phyloP scores from a whole-genome alignment of 2,329 filamentous ascomycete genomes.

The Monilinia laxa region DNA sequence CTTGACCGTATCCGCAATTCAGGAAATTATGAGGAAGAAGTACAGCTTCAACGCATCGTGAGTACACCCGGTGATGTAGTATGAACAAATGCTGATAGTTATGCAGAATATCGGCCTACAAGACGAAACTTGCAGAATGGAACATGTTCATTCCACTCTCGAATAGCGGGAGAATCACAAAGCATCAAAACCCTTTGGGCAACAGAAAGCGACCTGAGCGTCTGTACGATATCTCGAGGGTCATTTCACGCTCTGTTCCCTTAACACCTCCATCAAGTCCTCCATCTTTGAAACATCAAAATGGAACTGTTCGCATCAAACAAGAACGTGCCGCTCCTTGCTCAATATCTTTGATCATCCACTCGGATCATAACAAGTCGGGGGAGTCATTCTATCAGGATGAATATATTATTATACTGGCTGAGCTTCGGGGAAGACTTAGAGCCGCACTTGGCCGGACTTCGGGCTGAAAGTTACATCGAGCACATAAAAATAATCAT shows the following conservation, averaged over 20 bases:
- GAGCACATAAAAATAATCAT: neutral
- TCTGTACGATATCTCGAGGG: neutral
- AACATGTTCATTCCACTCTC: conserved; percentile 20
- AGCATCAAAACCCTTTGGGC: conserved; percentile 7
- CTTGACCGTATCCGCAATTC: conserved; percentile 17
- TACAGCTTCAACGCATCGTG: conserved; percentile 17
- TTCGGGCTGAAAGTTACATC: conserved; percentile 8
- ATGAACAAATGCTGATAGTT: conserved; percentile 6
- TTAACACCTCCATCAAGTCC: conserved; percentile 20
- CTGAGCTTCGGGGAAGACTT: conserved; percentile 18
- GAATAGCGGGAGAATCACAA: conserved; percentile 3
- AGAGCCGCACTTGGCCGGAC: conserved; percentile 15
- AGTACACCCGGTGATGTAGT: neutral
- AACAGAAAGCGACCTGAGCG: conserved; percentile 12
- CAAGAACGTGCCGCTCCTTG: neutral
- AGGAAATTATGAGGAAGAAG: conserved; percentile 23
- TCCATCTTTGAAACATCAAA: neutral
- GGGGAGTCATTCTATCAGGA: conserved; percentile 18
- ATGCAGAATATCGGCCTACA: conserved; percentile 20
- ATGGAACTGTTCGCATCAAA: neutral
- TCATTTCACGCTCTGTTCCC: conserved; percentile 20
- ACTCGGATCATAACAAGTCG: conserved; percentile 16
- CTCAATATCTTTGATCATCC: conserved; percentile 18
- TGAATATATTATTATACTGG: conserved; percentile 19
- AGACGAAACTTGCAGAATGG: conserved; percentile 23